Evolutionary conservation across 1,284 basidiomycete species (phyloP).

Genomic region (Sanghuangporus sanghuang): DNA sequence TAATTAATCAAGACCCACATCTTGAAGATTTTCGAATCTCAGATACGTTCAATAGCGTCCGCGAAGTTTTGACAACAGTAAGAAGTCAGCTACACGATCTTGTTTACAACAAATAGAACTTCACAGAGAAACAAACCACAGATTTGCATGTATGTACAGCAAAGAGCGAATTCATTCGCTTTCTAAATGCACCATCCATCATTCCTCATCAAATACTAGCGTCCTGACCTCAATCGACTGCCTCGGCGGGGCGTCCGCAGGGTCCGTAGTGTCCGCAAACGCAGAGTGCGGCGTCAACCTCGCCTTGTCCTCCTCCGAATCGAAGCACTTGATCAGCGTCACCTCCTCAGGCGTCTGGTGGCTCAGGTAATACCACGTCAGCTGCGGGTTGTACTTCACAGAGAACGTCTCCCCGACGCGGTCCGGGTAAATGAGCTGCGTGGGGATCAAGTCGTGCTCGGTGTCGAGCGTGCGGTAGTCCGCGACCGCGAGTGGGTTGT

Average conservation of each 20-base stretch:
- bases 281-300: constrained; percentile 43
- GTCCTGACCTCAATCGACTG: constrained; percentile 40
- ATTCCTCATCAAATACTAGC: constrained; percentile 32
- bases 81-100: no score
- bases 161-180: no score
- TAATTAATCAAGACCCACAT: no score
- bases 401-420: constrained; percentile 33
- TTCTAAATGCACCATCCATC: not conserved
- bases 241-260: constrained; percentile 34
- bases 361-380: constrained; percentile 30
- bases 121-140: no score
- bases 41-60: no score
- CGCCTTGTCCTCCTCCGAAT: constrained; percentile 35
- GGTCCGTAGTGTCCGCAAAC: constrained; percentile 36
- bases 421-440: constrained; percentile 30
- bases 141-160: no score
- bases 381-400: constrained; percentile 25
- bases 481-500: constrained; percentile 43
- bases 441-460: constrained; percentile 30
- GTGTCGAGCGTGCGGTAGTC: constrained; percentile 38
- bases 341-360: constrained; percentile 27
- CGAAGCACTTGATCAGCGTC: constrained; percentile 30
- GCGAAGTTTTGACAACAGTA: no score
- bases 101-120: no score
- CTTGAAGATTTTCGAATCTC: no score